Evolutionary conservation across 73 alveolate species (phyloP).

Genomic region (Paramecium sexaurelia): DNA sequence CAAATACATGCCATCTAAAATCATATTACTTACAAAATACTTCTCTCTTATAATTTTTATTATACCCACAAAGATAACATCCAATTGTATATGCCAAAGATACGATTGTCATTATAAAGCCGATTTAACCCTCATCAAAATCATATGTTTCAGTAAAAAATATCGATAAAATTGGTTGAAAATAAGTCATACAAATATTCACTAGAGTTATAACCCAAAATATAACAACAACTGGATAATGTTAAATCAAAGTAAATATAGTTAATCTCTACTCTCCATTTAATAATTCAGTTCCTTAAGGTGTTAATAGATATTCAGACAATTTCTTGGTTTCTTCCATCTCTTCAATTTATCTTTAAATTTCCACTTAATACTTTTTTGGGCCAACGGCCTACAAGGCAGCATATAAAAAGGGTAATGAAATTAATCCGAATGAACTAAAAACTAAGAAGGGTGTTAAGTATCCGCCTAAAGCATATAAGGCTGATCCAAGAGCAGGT

Average conservation of each 20-base stretch:
- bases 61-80: constrained; percentile 11
- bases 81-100: not conserved
- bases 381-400: constrained; percentile 9
- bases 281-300: not conserved
- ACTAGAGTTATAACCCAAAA: constrained; percentile 4
- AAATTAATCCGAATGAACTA: not conserved
- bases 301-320: not conserved
- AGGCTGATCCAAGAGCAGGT: constrained; percentile 14
- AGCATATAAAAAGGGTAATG: constrained; percentile 4
- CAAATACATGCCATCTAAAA: constrained; percentile 31
- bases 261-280: not conserved
- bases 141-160: not conserved
- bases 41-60: not conserved
- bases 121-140: not conserved
- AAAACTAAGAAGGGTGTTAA: not conserved
- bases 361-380: not conserved
- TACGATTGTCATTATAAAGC: constrained; percentile 8
- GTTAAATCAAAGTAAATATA: not conserved
- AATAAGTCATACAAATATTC: constrained; percentile 30
- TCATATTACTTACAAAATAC: not conserved
- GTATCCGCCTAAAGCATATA: not conserved
- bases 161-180: constrained; percentile 18
- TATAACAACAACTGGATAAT: constrained; percentile 40
- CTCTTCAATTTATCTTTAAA: not conserved
- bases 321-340: not conserved